phyloP scores from a whole-genome alignment of 306 rosid species.

The Trifolium dubium region DNA sequence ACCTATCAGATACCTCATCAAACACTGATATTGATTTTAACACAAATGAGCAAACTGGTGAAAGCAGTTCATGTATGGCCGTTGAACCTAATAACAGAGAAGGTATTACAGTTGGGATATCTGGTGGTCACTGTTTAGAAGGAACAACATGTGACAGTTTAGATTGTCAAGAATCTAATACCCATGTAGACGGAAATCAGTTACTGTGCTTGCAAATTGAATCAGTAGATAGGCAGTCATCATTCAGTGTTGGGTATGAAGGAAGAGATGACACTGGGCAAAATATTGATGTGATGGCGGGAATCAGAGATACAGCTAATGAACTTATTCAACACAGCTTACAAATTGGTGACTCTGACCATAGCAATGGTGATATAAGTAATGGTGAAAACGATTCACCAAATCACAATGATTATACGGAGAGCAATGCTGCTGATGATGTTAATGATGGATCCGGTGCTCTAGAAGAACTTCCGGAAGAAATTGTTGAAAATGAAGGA shows the following conservation, averaged over 20 bases:
- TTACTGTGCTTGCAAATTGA: slow-evolving; percentile 51
- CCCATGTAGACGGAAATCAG: slow-evolving; percentile 48
- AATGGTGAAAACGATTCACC: slow-evolving; percentile 36
- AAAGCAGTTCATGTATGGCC: slow-evolving; percentile 52
- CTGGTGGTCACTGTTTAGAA: slow-evolving; percentile 46
- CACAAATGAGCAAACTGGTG: slow-evolving; percentile 48
- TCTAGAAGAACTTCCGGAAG: slow-evolving; percentile 56
- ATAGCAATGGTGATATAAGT: slow-evolving; percentile 45
- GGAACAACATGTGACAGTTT: slow-evolving; percentile 49
- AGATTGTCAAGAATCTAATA: slow-evolving; percentile 44
- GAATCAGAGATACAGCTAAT: slow-evolving; percentile 37
- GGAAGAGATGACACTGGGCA: slow-evolving; percentile 46
- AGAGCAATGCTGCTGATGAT: slow-evolving; percentile 43
- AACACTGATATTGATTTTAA: slow-evolving; percentile 47
- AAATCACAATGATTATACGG: slow-evolving; percentile 35
- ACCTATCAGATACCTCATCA: slow-evolving; percentile 53
- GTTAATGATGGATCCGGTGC: slow-evolving; percentile 50
- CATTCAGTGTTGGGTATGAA: slow-evolving; percentile 39
- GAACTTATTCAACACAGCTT: slow-evolving; percentile 45
- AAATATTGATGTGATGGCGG: slow-evolving; percentile 42
- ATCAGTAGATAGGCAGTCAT: slow-evolving; percentile 42
- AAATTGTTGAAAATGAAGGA: slow-evolving; percentile 50
- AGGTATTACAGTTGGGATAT: slow-evolving; percentile 42
- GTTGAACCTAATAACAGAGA: slow-evolving; percentile 42
- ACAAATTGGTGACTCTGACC: slow-evolving; percentile 45